Evolutionary conservation across 306 rosid species (phyloP).

Genomic region (Glycine soja): DNA sequence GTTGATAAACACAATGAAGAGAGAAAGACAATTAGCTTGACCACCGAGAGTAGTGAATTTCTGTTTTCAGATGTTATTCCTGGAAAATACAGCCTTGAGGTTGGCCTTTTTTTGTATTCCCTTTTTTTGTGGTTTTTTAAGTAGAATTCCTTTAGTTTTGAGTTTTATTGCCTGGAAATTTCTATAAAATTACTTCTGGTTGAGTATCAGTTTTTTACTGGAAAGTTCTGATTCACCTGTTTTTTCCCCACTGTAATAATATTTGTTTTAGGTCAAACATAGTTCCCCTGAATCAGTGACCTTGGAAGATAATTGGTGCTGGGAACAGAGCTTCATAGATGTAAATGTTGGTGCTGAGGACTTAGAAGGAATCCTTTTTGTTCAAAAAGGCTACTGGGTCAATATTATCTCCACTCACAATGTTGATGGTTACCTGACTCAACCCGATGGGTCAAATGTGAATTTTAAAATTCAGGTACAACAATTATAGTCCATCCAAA

Average conservation of each 20-base stretch:
- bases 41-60: slow-evolving; percentile 67
- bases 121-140: slow-evolving; percentile 27
- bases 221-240: slow-evolving; percentile 35
- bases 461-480: slow-evolving; percentile 78
- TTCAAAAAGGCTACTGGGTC: slow-evolving; percentile 92
- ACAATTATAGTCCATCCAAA: slow-evolving; percentile 36
- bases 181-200: slow-evolving; percentile 21
- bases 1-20: slow-evolving; percentile 62
- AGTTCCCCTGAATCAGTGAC: slow-evolving; percentile 55
- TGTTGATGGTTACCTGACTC: slow-evolving; percentile 80
- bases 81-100: slow-evolving; percentile 94
- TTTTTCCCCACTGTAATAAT: slow-evolving; percentile 31
- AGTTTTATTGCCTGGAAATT: slow-evolving; percentile 26
- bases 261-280: slow-evolving; percentile 72
- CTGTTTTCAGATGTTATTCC: slow-evolving; percentile 76
- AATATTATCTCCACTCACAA: slow-evolving; percentile 83
- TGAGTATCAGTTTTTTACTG: slow-evolving; percentile 32
- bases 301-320: slow-evolving; percentile 90
- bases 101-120: slow-evolving; percentile 47
- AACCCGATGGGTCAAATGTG: slow-evolving; percentile 66
- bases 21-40: slow-evolving; percentile 67
- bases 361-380: slow-evolving; percentile 71
- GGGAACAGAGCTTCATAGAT: slow-evolving; percentile 79
- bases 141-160: slow-evolving; percentile 15
- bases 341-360: slow-evolving; percentile 83